A percentile compares a stretch with the other conserved stretches of the same genome.
phyloP scores from a whole-genome alignment of 768 basidiomycete genomes.

The Tricholoma bakamatsutake region DNA sequence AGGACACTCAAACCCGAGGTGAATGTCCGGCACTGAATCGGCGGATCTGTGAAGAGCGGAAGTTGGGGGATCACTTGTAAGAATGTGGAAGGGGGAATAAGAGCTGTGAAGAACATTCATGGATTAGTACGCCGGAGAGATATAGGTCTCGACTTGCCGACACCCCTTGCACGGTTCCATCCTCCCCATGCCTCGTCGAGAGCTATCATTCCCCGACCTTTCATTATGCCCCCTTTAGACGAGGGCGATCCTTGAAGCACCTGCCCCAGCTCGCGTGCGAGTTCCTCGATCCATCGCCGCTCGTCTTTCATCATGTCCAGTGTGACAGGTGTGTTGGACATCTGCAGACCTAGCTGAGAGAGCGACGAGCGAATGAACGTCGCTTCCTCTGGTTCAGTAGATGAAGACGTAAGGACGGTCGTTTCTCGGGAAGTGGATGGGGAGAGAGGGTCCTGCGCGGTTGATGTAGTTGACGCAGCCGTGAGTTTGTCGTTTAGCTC shows the following conservation, averaged over 20 bases:
- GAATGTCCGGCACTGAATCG: constrained; percentile 64
- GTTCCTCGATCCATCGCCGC: constrained; percentile 66
- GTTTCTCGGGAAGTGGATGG: constrained; percentile 15
- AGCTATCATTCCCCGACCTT: constrained; percentile 71
- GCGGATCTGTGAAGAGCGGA: constrained; percentile 55
- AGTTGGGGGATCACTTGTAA: constrained; percentile 70
- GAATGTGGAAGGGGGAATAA: constrained; percentile 86
- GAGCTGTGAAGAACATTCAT: constrained; percentile 40
- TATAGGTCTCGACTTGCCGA: constrained; percentile 51
- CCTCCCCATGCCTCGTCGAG: constrained; percentile 93
- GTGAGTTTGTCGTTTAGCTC: constrained; percentile 82
- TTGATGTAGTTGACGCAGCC: constrained; percentile 23
- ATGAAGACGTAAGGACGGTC: constrained; percentile 29
- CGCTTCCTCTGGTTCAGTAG: constrained; percentile 71
- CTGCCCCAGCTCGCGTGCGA: constrained; percentile 75
- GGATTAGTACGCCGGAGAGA: background rate
- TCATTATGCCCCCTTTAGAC: constrained; percentile 58
- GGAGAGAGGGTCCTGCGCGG: constrained; percentile 20
- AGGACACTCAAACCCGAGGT: constrained; percentile 73
- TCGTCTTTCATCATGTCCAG: constrained; percentile 86
- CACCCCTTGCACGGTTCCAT: constrained; percentile 91
- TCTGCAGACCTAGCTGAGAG: constrained; percentile 81
- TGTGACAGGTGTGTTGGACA: constrained; percentile 77
- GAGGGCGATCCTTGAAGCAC: constrained; percentile 50
- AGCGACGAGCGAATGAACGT: constrained; percentile 86